Base-by-base conservation (phyloP, 2,329 filamentous ascomycete species). In the Trichophyton mentagrophytes region DNA sequence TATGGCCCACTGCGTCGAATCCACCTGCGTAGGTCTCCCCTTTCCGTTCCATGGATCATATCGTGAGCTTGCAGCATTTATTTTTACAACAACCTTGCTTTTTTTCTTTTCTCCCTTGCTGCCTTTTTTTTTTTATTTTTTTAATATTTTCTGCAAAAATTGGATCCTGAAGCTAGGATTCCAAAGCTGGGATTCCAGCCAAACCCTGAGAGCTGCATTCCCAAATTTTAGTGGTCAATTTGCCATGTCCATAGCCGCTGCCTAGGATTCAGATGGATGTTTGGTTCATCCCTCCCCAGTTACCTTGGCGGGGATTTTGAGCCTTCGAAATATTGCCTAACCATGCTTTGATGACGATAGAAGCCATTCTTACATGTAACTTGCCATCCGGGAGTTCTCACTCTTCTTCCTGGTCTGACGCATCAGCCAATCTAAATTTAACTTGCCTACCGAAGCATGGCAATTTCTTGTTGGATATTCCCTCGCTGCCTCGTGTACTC, bases 351-450 rank as follows among this genome's bases (percentile, higher is more conserved):
- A 44, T 44, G 13, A 7, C 4, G 33, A 13, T 13, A 3, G 11
- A 13, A 38, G 11, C 9, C 15, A 20, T 17, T 27, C 25, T 22
- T 27, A 51, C 20, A 51, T 51, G 46, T 36, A 36, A 36, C 27
- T 55, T 55, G 51, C 51, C 15, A 53, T 53, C 49, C 25, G 25
- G 11, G 20, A 30, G 49, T 53, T 55, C 51, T 55, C 15, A 55
- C 3, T 22, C 2, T 22, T 22, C 2, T 55, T 55, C 30, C 22
- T 44, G 40, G 40, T n/a, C 40, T n/a, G 15, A 17, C 51, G 15
- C 51, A 55, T 55, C 33, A 55, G 51, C 51, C 51, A 55, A 55
- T 55, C 51, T 55, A 55, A 55, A 55, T 55, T 33, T 55, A 55
- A 55, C 51, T 55, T 55, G 30, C 51, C 51, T 36, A 17, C 15